Evolutionary conservation across 1,284 basidiomycete species (phyloP).

Genomic region (Volvariella surrecta): DNA sequence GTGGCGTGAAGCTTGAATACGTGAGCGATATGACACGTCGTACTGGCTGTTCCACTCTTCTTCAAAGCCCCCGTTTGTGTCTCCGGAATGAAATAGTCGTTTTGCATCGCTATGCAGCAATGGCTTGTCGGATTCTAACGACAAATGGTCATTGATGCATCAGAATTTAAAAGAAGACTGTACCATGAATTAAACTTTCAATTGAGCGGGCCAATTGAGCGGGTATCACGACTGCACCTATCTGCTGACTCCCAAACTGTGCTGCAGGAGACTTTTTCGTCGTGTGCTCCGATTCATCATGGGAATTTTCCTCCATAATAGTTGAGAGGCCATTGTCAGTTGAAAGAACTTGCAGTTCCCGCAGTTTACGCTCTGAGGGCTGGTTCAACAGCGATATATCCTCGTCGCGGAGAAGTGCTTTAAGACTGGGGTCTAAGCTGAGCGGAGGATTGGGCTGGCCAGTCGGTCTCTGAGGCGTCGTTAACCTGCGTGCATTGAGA

Average conservation of each 20-base stretch:
- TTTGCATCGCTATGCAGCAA: slow-evolving; percentile 60
- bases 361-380: slow-evolving; percentile 21
- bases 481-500: not conserved
- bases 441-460: slow-evolving; percentile 36
- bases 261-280: slow-evolving; percentile 74
- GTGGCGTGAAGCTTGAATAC: slow-evolving; percentile 46
- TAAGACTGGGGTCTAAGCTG: slow-evolving; percentile 55
- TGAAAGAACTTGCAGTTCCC: slow-evolving; percentile 48
- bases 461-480: slow-evolving; percentile 2
- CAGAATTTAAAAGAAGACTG: slow-evolving; percentile 12
- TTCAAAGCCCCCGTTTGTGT: slow-evolving; percentile 17
- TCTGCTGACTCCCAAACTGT: slow-evolving; percentile 61
- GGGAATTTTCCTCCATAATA: slow-evolving; percentile 19
- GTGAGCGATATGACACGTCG: slow-evolving; percentile 49
- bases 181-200: slow-evolving; percentile 50
- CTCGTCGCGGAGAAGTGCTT: slow-evolving; percentile 51
- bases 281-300: slow-evolving; percentile 25
- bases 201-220: slow-evolving; percentile 58
- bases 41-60: slow-evolving; percentile 45
- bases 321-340: slow-evolving; percentile 14
- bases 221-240: slow-evolving; percentile 66
- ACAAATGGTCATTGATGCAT: slow-evolving; percentile 9
- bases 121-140: slow-evolving; percentile 55
- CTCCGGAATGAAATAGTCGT: slow-evolving; percentile 46
- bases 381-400: slow-evolving; percentile 53